Evolutionary conservation across 768 basidiomycete genomes (phyloP), one percentile per base, ranked within the genome.

Genomic region (Phallus indusiatus): DNA sequence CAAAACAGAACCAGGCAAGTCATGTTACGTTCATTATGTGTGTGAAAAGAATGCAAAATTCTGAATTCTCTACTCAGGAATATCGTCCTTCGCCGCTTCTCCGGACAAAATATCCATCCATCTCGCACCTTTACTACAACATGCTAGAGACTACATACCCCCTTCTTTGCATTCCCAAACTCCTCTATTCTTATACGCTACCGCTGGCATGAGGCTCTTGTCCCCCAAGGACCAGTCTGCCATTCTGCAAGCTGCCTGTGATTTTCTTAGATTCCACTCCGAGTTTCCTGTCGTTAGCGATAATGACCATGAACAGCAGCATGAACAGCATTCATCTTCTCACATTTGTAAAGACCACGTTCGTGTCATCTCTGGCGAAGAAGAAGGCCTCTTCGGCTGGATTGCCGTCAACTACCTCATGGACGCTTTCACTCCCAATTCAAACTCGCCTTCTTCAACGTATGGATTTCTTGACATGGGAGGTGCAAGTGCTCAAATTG

Each of bases 381-480:
- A 99, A 72, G 96, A 99, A 68, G 96, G 96, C 0, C 75, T 98
- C 47, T 98, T 94, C 71, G 96, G 96, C 0, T 99, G 96, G 96
- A 93, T 99, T 59, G 94, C 94, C 0, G 93, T 98, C 66, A 99
- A 98, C 72, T 98, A 99, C 70, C 84, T 98, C 53, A 94, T 97
- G 91, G 90, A 98, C 67, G 95, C 94, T 1, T 99, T 99, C 67
- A 76, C 64, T 55, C 71, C 55, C 67, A 34, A 49, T 34, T 55
- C 76, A 1, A 78, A 78, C 10, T 70, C 72, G 0, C 80, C 78
- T 53, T 90, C 91, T 18, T 28, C 7, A 12, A 97, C 95, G 4
- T 98, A 92, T 67, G 96, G 96, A 5, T 99, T 99, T 71, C 76
- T 99, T 64, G 96, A 99, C 70, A 99, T 98, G 96, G 96, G 96